Evolutionary conservation across 257 asterid species (phyloP).

Genomic region (Gentiana macrophylla): DNA sequence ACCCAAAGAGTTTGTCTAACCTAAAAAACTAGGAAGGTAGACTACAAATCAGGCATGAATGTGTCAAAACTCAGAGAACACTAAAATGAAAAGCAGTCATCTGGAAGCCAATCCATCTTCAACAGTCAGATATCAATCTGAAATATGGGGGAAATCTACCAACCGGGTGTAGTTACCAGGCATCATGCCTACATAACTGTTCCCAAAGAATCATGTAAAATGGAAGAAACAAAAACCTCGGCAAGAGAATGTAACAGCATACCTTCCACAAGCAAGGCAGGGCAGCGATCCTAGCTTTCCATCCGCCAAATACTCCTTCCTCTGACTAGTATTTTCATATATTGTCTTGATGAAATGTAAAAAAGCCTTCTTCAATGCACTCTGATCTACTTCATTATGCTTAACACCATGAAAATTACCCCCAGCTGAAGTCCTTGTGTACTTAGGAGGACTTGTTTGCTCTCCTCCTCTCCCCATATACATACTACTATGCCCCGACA

Average conservation of each 20-base stretch:
- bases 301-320: conserved; percentile 51
- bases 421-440: conserved; percentile 32
- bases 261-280: conserved; percentile 77
- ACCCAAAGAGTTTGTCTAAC: neutral
- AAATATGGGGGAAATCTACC: too few relatives aligned
- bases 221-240: neutral
- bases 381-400: conserved; percentile 58
- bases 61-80: too few relatives aligned
- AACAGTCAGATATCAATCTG: too few relatives aligned
- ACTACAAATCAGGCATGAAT: too few relatives aligned
- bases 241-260: conserved; percentile 15
- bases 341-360: conserved; percentile 57
- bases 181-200: neutral
- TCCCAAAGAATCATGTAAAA: conserved; percentile 4
- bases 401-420: conserved; percentile 29
- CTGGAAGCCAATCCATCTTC: too few relatives aligned
- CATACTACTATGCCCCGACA: conserved; percentile 37
- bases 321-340: conserved; percentile 49
- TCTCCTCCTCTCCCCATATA: conserved; percentile 34
- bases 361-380: conserved; percentile 49
- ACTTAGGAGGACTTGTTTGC: conserved; percentile 49
- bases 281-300: conserved; percentile 67
- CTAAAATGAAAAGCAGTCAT: too few relatives aligned
- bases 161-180: too few relatives aligned
- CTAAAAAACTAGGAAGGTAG: too few relatives aligned